Evolutionary conservation across 73 alveolate genomes (phyloP).

Genomic region (Symbiodinium natans): DNA sequence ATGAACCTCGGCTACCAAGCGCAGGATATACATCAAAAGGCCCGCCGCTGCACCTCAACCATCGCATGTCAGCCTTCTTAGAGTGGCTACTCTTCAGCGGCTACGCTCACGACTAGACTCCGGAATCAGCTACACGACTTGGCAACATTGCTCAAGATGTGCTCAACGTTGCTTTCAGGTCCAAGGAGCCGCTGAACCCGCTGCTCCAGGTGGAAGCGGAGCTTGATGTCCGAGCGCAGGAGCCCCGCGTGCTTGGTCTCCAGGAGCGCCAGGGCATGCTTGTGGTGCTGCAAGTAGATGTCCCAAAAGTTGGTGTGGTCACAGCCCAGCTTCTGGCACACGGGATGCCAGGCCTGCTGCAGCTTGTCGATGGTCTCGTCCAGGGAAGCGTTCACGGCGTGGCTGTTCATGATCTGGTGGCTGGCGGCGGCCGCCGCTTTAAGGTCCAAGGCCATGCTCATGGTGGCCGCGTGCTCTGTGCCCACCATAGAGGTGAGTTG

Average conservation of each 20-base stretch:
- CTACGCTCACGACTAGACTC: too few species aligned
- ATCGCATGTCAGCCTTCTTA: too few species aligned
- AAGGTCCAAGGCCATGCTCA: not conserved
- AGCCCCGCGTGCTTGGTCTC: not conserved
- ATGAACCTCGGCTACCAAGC: not conserved
- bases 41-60: too few species aligned
- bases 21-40: too few species aligned
- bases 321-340: constrained; percentile 3
- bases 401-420: not conserved
- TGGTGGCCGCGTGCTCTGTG: not conserved
- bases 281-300: constrained; percentile 19
- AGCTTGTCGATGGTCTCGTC: constrained; percentile 9
- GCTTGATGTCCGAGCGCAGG: constrained; percentile 20
- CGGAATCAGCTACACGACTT: too few species aligned
- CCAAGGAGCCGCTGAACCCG: not conserved
- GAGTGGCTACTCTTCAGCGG: too few species aligned
- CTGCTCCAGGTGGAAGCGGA: constrained; percentile 6
- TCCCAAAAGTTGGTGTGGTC: constrained; percentile 27
- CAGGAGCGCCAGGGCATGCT: not conserved
- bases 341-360: not conserved
- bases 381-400: not conserved
- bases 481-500: not conserved
- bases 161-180: too few species aligned
- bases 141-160: too few species aligned
- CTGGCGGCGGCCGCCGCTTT: not conserved